Conservation (phyloP, 2,329 filamentous ascomycete genomes). For the Scopulariopsis brevicaulis region DNA sequence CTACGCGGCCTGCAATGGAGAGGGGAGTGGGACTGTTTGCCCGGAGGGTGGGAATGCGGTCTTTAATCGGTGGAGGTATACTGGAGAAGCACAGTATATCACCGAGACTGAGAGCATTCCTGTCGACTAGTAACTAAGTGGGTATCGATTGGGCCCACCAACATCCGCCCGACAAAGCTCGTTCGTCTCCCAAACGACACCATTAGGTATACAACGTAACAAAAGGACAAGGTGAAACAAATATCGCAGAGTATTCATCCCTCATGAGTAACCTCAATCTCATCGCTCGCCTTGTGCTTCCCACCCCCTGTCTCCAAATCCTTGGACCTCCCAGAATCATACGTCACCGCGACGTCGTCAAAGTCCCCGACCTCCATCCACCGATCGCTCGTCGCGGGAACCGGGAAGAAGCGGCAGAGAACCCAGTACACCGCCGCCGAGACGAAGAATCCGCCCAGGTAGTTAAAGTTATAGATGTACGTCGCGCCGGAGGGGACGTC, state of each 20-base stretch:
- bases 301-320: background rate
- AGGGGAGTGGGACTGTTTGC: conserved; percentile 5
- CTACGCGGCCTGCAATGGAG: conserved; percentile 9
- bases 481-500: conserved; percentile 65
- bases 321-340: conserved; percentile 14
- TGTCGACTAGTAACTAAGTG: background rate
- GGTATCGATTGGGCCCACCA: no score
- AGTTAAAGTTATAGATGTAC: conserved; percentile 86
- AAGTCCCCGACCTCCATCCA: conserved; percentile 71
- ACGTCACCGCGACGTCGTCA: conserved; percentile 37
- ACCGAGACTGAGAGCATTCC: background rate
- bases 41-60: conserved; percentile 6
- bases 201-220: no score
- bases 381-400: conserved; percentile 60
- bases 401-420: conserved; percentile 57
- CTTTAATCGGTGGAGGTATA: conserved; percentile 9
- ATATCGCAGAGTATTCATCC: background rate
- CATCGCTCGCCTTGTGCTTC: background rate
- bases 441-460: conserved; percentile 74
- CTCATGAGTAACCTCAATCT: background rate
- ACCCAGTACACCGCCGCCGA: conserved; percentile 55
- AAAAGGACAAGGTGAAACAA: no score
- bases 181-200: no score
- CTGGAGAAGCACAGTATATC: conserved; percentile 8
- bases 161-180: no score